Base-by-base conservation (phyloP, 2,329 filamentous ascomycete species). In the Aspergillus aculeatus region DNA sequence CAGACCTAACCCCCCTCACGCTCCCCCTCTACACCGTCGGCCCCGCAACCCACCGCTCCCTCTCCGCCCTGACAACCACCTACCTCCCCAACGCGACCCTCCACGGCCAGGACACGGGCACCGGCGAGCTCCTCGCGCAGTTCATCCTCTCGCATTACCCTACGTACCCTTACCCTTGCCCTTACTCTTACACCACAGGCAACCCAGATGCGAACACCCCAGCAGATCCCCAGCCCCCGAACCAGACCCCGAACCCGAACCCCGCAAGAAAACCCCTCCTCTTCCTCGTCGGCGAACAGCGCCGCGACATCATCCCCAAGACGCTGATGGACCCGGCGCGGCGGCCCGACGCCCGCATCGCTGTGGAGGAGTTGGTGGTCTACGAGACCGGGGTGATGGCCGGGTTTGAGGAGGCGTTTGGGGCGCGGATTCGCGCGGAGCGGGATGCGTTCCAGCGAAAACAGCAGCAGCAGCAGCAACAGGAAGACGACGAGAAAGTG, bases 211-310 rank as follows among this genome's bases (percentile, higher is more conserved):
- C 9, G 2, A 35, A 4, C 16, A 16, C 5, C 29, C 52, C 50
- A 14, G 12, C 50, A 7, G n/a, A 23, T 4, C 32, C 11, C 32
- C 32, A 14, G 4, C 1, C 4, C 23, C 23, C 32, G 21, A 21
- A 21, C 32, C 32, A 16, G 1, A 29, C 26, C 32, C 32, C 14
- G 11, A 19, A n/a, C 4, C 5, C 47, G 2, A 14, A 49, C 24
- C 47, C 4, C 26, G 26, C 71, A 75, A 53, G 67, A 49, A 86
- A 83, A 0, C 84, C 89, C 0, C 74, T 98, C 5, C 78, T 98
- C 1, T 99, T 98, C 73, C 83, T 96, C 14, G 92, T 96, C 0
- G 95, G 95, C 21, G 94, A 97, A 72, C 90, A 93, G 72, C 85
- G 92, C 57, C 82, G 95, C 49, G 95, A 98, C 73, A 86, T 96